Evolutionary conservation across 306 rosid species (phyloP).

Genomic region (Styphnolobium japonicum): DNA sequence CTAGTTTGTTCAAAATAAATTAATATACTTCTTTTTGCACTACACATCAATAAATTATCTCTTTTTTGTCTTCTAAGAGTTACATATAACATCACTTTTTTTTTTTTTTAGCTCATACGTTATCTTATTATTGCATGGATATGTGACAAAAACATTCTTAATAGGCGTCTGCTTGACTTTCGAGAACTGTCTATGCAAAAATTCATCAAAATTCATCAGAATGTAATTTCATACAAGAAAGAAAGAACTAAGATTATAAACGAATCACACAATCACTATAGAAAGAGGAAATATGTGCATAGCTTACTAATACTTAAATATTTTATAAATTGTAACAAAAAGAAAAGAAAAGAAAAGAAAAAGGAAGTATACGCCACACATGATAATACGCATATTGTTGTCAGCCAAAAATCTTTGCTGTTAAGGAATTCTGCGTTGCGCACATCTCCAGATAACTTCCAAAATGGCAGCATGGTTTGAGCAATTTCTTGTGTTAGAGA

Average conservation of each 20-base stretch:
- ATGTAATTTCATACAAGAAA: too few relatives aligned
- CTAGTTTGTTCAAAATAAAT: too few relatives aligned
- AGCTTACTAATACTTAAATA: background rate
- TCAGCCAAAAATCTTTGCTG: background rate
- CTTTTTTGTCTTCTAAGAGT: too few relatives aligned
- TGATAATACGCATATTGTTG: background rate
- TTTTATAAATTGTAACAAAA: background rate
- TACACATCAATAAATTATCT: too few relatives aligned
- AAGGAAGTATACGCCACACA: background rate
- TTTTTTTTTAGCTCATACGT: too few relatives aligned
- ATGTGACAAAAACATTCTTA: too few relatives aligned
- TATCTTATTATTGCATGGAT: too few relatives aligned
- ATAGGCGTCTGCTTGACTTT: too few relatives aligned
- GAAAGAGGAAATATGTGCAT: background rate
- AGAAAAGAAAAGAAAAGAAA: background rate
- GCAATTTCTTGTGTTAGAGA: conserved; percentile 5
- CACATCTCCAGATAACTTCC: conserved; percentile 4
- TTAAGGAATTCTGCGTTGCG: background rate
- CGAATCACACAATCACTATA: background rate
- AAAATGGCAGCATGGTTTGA: background rate
- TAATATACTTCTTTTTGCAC: too few relatives aligned
- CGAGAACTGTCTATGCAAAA: too few relatives aligned
- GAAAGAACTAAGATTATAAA: background rate
- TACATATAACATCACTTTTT: too few relatives aligned
- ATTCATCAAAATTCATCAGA: too few relatives aligned